Base-by-base conservation (phyloP, 2,329 filamentous ascomycete genomes). In the Rhynchosporium graminicola region DNA sequence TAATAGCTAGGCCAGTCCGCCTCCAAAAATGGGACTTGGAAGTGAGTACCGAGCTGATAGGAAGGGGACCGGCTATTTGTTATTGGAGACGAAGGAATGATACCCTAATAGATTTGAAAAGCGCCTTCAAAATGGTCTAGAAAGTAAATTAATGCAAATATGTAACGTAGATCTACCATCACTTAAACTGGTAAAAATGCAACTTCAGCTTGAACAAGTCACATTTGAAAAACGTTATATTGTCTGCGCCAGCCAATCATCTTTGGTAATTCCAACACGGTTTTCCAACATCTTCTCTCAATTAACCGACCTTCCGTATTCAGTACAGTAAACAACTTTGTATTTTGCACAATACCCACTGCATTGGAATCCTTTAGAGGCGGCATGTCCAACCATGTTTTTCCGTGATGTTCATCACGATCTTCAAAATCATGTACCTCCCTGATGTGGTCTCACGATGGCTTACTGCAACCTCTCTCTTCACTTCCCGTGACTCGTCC, bases 341-440 rank as follows among this genome's bases (percentile, higher is more conserved):
- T 3, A 59, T 20, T 13, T 42, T 31, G 4, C 12, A 15, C 15
- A 58, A 8, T 8, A 28, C 4, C 31, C 42, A 40, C 57, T n/a
- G 58, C 58, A 54, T 29, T 7, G 26, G n/a, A 36, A 40, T 8
- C 58, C 58, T 42, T 46, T 62, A 58, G 54, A 2, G 3, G 54
- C 58, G 55, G 42, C 31, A 13, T n/a, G 40, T 31, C 15, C n/a
- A 40, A 20, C 54, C 15, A 26, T 13, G 12, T n/a, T 33, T 7
- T n/a, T 63, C 28, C 20, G 54, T 12, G 38, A 47, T 36, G 33
- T 36, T 51, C 20, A 33, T 64, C 40, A 20, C 57, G 4, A 26
- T 42, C 57, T 45, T 62, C 57, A 51, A 54, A 31, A 64, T 57
- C 31, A 61, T 65, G 56, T 54, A 62, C 20, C 48, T 60, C 40